A percentile compares a stretch with the other conserved stretches of the same genome.
Evolutionary conservation across 306 rosid species (phyloP).

Genomic region (Oemleria cerasiformis): DNA sequence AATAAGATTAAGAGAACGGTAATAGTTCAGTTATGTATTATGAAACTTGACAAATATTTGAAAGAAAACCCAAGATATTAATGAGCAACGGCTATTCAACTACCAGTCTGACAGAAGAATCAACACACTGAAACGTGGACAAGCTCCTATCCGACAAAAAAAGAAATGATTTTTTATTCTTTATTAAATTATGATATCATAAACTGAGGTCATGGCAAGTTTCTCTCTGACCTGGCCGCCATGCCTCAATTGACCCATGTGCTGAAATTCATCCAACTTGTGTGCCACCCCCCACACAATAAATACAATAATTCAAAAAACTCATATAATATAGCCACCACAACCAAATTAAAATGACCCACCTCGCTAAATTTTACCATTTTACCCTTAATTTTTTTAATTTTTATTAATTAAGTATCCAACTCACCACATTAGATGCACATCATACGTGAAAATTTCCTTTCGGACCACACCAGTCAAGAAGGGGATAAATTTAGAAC

Average conservation of each 20-base stretch:
- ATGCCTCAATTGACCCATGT: constrained; percentile 60
- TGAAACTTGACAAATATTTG: too few relatives aligned
- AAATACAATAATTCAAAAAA: neutral
- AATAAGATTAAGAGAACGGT: too few relatives aligned
- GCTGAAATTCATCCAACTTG: constrained; percentile 28
- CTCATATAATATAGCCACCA: constrained; percentile 24
- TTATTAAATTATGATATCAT: neutral
- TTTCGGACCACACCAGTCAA: too few relatives aligned
- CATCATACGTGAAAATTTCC: too few relatives aligned
- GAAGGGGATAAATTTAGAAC: too few relatives aligned
- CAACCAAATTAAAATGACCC: neutral
- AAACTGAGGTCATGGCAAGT: constrained; percentile 21
- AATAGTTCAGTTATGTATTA: too few relatives aligned
- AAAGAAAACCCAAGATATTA: too few relatives aligned
- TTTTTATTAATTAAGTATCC: too few relatives aligned
- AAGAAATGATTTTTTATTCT: too few relatives aligned
- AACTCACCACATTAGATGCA: too few relatives aligned
- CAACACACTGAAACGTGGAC: constrained; percentile 1
- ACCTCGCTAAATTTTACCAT: neutral
- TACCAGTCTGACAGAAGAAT: neutral
- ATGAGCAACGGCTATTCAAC: constrained; percentile 14
- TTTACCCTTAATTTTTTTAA: neutral
- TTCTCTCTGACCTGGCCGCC: constrained; percentile 55
- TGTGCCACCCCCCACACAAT: constrained; percentile 19
- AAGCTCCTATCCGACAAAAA: neutral